Conservation (phyloP, 1,284 basidiomycete species). For the Dichomitus squalens region DNA sequence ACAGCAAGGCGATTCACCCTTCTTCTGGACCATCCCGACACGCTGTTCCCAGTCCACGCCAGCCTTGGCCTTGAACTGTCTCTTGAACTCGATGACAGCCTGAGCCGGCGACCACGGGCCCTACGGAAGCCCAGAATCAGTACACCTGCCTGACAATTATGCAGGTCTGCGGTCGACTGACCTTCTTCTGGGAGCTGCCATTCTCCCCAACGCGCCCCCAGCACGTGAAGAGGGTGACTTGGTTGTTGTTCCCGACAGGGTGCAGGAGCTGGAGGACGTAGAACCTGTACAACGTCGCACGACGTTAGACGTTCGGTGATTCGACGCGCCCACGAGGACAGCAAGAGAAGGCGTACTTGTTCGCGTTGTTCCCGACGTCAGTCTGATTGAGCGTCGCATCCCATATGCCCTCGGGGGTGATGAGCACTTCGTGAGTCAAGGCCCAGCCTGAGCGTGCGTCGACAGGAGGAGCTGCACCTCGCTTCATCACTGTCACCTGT, state of each 20-base stretch:
- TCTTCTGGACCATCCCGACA: slow-evolving; percentile 56
- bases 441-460: slow-evolving; percentile 52
- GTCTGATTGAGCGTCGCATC: slow-evolving; percentile 76
- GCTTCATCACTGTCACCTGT: slow-evolving; percentile 58
- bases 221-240: slow-evolving; percentile 51
- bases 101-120: slow-evolving; percentile 36
- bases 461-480: slow-evolving; percentile 59
- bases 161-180: slow-evolving; percentile 28
- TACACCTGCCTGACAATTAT: neutral
- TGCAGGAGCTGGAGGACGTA: slow-evolving; percentile 68
- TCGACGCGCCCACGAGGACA: neutral
- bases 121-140: slow-evolving; percentile 19
- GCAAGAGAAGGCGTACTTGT: slow-evolving; percentile 47
- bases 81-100: slow-evolving; percentile 59
- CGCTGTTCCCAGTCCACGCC: slow-evolving; percentile 53
- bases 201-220: slow-evolving; percentile 66
- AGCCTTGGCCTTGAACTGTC: slow-evolving; percentile 62
- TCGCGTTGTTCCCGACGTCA: slow-evolving; percentile 60
- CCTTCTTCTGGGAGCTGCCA: slow-evolving; percentile 54
- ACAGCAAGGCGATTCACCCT: slow-evolving; percentile 37
- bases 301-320: neutral
- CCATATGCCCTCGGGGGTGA: slow-evolving; percentile 51
- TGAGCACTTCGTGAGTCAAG: slow-evolving; percentile 59
- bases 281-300: slow-evolving; percentile 42
- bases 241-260: slow-evolving; percentile 42